phyloP scores from a whole-genome alignment of 176 grass and related monocot species.

The Canna indica region DNA sequence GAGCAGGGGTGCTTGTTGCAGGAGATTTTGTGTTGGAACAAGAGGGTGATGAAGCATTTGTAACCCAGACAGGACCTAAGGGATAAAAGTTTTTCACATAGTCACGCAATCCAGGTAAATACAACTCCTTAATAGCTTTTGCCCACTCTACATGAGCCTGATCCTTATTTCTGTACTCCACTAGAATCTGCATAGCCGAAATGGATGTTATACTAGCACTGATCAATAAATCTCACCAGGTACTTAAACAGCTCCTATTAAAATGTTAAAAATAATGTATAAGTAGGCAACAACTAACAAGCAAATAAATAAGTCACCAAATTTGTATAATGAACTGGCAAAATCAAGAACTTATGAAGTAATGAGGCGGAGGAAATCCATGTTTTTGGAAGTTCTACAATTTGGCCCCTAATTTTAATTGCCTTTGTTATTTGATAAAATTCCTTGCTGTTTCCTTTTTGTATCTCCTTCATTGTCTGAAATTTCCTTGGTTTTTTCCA shows the following conservation, averaged over 20 bases:
- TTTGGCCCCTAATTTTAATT: too few species aligned
- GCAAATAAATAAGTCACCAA: background rate
- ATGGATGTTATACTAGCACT: background rate
- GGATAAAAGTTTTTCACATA: slow-evolving; percentile 93
- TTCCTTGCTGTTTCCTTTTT: too few species aligned
- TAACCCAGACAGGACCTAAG: slow-evolving; percentile 68
- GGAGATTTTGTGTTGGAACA: slow-evolving; percentile 50
- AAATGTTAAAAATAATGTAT: background rate
- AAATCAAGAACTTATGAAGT: background rate
- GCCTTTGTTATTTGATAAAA: too few species aligned
- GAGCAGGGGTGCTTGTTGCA: slow-evolving; percentile 33
- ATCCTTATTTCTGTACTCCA: slow-evolving; percentile 89
- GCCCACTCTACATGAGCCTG: slow-evolving; percentile 90
- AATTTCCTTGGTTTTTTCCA: too few species aligned
- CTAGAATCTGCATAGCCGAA: slow-evolving; percentile 51
- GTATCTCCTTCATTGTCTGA: too few species aligned
- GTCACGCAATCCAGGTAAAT: slow-evolving; percentile 65
- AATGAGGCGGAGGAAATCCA: too few species aligned
- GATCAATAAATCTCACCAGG: background rate
- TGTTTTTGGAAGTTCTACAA: too few species aligned
- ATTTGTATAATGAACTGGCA: background rate
- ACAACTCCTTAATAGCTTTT: slow-evolving; percentile 94
- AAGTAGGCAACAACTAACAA: background rate
- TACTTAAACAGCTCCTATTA: background rate
- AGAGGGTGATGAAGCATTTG: slow-evolving; percentile 23